Conservation (phyloP, 352 stramenopile species). For the Pythium dissotocum region DNA sequence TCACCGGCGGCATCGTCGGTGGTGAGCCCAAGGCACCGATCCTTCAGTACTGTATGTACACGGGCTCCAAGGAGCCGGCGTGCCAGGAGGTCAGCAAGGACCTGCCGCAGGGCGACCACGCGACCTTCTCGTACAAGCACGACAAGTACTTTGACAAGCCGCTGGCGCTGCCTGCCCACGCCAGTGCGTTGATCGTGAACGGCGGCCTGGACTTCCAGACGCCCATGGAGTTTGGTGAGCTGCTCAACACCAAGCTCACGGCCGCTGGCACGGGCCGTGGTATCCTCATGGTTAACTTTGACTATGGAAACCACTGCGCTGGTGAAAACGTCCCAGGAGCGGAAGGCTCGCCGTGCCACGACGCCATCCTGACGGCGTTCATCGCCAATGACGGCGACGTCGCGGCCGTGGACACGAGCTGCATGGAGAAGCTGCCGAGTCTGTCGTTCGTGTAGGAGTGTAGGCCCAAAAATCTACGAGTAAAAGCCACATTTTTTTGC, state of each 20-base stretch:
- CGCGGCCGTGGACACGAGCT: slow-evolving; percentile 13
- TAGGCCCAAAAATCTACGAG: no score
- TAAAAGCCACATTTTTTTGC: no score
- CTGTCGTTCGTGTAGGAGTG: background rate
- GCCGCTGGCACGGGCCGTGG: slow-evolving; percentile 7
- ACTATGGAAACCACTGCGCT: slow-evolving; percentile 26
- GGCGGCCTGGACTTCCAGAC: slow-evolving; percentile 31
- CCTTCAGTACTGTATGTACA: slow-evolving; percentile 24
- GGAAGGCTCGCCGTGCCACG: slow-evolving; percentile 17
- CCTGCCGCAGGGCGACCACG: background rate
- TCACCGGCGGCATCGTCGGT: slow-evolving; percentile 17
- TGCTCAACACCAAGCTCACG: slow-evolving; percentile 21
- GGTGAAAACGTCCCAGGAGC: slow-evolving; percentile 11
- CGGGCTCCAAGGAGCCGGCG: background rate
- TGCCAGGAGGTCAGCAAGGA: slow-evolving; percentile 14
- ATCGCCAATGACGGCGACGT: slow-evolving; percentile 26
- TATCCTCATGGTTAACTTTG: slow-evolving; percentile 32
- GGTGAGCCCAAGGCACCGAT: background rate
- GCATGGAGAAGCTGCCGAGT: slow-evolving; percentile 8
- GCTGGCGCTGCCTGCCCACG: slow-evolving; percentile 17
- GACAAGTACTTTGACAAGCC: slow-evolving; percentile 26
- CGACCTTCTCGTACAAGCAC: slow-evolving; percentile 25
- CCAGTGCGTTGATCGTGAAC: slow-evolving; percentile 27
- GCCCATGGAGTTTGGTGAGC: slow-evolving; percentile 20
- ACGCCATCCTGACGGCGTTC: slow-evolving; percentile 26